Evolutionary conservation across 331 rosid genomes (phyloP).

Genomic region (Rhamnella rubrinervis): DNA sequence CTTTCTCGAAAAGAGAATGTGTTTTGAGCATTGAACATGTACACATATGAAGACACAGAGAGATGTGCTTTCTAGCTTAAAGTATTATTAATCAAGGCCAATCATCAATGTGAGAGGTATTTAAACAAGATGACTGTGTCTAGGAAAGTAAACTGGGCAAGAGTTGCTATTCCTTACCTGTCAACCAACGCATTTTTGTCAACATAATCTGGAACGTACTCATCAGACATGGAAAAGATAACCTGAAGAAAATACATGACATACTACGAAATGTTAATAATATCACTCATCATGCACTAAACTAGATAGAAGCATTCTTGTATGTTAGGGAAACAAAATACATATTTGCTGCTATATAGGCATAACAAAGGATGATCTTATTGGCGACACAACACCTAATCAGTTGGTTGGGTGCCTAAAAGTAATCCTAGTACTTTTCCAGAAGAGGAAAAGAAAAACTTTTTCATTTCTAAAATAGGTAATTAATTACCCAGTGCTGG

Average conservation of each 20-base stretch:
- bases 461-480: neutral
- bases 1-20: no score
- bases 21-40: neutral
- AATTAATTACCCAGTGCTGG: neutral
- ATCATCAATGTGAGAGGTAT: neutral
- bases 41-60: neutral
- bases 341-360: neutral
- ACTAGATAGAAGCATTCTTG: no score
- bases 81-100: neutral
- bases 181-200: slow-evolving; percentile 83
- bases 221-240: slow-evolving; percentile 91
- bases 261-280: no score
- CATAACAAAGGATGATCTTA: neutral
- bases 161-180: slow-evolving; percentile 47
- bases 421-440: neutral
- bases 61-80: neutral
- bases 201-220: slow-evolving; percentile 92
- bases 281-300: no score
- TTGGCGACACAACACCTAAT: neutral
- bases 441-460: neutral
- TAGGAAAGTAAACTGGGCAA: neutral
- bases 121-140: neutral
- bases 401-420: neutral
- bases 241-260: slow-evolving; percentile 53
- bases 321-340: neutral